phyloP scores from a whole-genome alignment of 106 monocot species.

The Acorus gramineus region DNA sequence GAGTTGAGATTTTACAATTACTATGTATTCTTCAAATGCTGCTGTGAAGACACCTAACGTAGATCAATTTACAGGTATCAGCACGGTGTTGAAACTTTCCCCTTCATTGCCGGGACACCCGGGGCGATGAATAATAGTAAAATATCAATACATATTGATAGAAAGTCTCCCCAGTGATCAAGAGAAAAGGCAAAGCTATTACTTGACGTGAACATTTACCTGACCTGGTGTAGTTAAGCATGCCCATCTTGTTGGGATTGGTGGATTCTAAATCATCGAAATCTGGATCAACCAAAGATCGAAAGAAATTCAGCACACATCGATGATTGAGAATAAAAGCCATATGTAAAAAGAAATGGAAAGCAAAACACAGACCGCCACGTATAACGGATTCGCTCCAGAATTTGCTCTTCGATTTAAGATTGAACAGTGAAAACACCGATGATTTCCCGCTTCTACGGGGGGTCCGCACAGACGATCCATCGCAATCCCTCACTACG shows the following conservation, averaged over 20 bases:
- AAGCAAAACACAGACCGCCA: slow-evolving; percentile 15
- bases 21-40: no score
- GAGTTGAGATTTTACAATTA: no score
- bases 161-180: not conserved
- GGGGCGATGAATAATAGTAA: no score
- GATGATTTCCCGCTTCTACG: slow-evolving; percentile 33
- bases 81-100: no score
- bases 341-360: no score
- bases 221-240: slow-evolving; percentile 68
- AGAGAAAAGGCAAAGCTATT: not conserved
- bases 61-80: no score
- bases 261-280: slow-evolving; percentile 72
- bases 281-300: slow-evolving; percentile 24
- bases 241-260: slow-evolving; percentile 33
- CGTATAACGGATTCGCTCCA: slow-evolving; percentile 96
- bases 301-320: not conserved
- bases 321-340: no score
- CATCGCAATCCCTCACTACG: slow-evolving; percentile 12
- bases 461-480: slow-evolving; percentile 15
- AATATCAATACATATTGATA: no score
- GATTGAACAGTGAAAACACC: slow-evolving; percentile 93
- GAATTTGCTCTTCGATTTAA: slow-evolving; percentile 80
- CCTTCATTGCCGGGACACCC: no score
- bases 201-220: slow-evolving; percentile 24
- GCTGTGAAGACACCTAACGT: no score